These are phyloP conservation scores for Trichophyton schoenleinii DNA, from an alignment of 2,329 filamentous ascomycete species.

Conservation along the genomic window DNA sequence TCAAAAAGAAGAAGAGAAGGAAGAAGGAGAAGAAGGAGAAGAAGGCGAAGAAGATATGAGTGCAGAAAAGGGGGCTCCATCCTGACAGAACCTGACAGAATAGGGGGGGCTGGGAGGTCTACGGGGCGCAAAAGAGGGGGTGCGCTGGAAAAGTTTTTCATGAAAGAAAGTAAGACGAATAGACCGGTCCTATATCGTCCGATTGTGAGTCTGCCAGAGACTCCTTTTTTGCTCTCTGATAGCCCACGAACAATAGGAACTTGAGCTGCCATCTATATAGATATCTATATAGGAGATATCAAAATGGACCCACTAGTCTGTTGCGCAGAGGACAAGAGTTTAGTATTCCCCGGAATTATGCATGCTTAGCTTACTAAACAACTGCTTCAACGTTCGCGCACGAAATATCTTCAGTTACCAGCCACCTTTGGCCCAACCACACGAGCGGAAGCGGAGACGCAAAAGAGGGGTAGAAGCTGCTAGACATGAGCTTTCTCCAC, in stretches of 20 bases:
- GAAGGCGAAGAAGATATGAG: neutral
- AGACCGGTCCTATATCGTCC: neutral
- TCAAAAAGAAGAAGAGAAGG: neutral
- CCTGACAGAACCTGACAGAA: neutral
- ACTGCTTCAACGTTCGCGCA: neutral
- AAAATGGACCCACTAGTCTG: neutral
- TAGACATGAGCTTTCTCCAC: neutral
- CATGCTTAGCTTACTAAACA: neutral
- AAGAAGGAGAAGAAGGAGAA: neutral
- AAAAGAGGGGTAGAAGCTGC: neutral
- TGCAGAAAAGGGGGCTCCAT: neutral
- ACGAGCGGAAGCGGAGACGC: neutral
- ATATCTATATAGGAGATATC: neutral
- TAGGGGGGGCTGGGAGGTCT: neutral
- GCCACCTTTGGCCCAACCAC: neutral
- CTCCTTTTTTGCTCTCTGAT: neutral
- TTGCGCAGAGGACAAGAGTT: neutral
- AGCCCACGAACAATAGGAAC: neutral
- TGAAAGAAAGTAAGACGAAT: neutral
- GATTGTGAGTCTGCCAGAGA: neutral
- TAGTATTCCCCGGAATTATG: neutral
- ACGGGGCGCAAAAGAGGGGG: neutral
- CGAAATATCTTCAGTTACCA: neutral
- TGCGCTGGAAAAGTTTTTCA: neutral
- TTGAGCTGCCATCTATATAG: neutral